Percentiles rank a stretch among this genome's conserved stretches.
Evolutionary conservation across 1,284 basidiomycete genomes (phyloP).

Genomic region (Trichosporon sp.): DNA sequence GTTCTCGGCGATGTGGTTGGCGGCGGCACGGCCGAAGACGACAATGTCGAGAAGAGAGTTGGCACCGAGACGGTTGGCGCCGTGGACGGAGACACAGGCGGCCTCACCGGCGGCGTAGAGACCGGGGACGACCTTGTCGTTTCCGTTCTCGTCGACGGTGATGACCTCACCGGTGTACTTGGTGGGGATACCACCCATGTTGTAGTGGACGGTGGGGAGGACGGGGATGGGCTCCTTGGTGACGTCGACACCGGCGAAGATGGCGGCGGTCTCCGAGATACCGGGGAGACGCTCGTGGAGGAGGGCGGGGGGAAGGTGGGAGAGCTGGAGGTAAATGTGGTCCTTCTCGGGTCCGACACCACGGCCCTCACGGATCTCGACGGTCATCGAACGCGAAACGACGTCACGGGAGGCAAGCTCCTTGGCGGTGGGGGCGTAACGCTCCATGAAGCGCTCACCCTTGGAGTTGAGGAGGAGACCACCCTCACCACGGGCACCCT

Average conservation of each 20-base stretch:
- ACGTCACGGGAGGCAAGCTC: constrained; percentile 99
- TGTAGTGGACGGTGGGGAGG: constrained; percentile 92
- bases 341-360: constrained; percentile 99
- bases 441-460: constrained; percentile 99
- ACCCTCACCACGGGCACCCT: constrained; percentile 97
- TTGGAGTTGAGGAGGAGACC: constrained; percentile 98
- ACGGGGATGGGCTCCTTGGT: constrained; percentile 99
- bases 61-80: constrained; percentile 98
- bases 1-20: constrained; percentile 94
- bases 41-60: constrained; percentile 99
- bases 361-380: constrained; percentile 98
- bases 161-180: constrained; percentile 97
- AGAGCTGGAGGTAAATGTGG: constrained; percentile 95
- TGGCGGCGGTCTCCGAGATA: constrained; percentile 99
- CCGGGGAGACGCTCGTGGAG: constrained; percentile 96
- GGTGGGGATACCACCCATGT: constrained; percentile 99
- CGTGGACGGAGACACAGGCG: constrained; percentile 98
- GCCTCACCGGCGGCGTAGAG: constrained; percentile 98
- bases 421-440: constrained; percentile 98
- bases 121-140: constrained; percentile 93
- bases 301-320: constrained; percentile 92
- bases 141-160: constrained; percentile 76
- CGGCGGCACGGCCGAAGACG: constrained; percentile 97
- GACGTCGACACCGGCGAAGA: constrained; percentile 98
- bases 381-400: constrained; percentile 98